Evolutionary conservation across 192 early-diverging fungal species (phyloP).

Genomic region (Coemansia sp.): DNA sequence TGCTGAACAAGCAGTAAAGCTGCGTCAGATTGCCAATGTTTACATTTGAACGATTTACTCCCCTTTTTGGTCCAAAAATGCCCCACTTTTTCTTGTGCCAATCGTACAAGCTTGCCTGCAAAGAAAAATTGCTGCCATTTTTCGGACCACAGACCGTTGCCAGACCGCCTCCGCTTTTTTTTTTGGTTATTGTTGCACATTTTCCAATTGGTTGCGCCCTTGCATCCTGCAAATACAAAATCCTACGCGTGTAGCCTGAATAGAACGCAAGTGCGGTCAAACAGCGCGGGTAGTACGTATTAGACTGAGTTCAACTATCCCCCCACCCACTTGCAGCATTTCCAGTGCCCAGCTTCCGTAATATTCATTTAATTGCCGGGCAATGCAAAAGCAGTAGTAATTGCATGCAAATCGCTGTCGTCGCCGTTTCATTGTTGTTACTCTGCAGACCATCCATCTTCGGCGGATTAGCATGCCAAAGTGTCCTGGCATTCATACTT

Average conservation of each 20-base stretch:
- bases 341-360: neutral
- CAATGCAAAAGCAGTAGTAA: neutral
- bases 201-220: neutral
- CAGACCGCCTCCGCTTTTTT: neutral
- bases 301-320: neutral
- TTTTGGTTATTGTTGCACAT: neutral
- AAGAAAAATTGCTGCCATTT: neutral
- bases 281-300: neutral
- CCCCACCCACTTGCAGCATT: neutral
- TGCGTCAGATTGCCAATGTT: neutral
- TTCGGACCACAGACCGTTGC: slow-evolving; percentile 1
- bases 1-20: neutral
- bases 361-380: neutral
- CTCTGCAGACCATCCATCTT: neutral
- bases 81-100: neutral
- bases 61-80: neutral
- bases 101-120: neutral
- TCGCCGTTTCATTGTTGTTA: neutral
- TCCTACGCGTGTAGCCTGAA: neutral
- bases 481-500: neutral
- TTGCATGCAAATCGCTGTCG: neutral
- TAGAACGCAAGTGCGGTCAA: neutral
- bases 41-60: neutral
- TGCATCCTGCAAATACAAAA: neutral
- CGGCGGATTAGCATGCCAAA: neutral